A percentile compares a stretch with the other conserved stretches of the same genome.
Evolutionary conservation across 2,329 filamentous ascomycete species (phyloP).

Genomic region (Neofusicoccum umdonicola): DNA sequence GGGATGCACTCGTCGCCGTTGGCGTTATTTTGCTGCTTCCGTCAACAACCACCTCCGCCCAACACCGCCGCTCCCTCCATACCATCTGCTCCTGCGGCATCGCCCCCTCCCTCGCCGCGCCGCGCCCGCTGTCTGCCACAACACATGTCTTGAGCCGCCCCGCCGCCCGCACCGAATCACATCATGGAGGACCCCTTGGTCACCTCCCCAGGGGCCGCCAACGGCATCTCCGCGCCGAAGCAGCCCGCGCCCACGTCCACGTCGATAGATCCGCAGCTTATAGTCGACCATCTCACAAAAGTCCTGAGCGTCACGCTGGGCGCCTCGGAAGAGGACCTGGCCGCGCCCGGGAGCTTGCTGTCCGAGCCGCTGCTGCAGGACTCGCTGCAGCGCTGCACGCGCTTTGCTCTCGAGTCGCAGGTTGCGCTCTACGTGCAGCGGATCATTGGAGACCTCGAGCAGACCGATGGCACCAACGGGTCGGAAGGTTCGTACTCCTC

Average conservation of each 20-base stretch:
- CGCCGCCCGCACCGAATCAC: background rate
- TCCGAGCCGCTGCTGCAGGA: constrained; percentile 70
- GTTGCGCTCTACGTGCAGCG: constrained; percentile 90
- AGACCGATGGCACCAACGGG: constrained; percentile 30
- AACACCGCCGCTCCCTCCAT: background rate
- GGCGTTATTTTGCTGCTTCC: constrained; percentile 3
- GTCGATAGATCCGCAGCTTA: constrained; percentile 46
- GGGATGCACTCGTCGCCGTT: background rate
- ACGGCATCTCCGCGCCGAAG: constrained; percentile 32
- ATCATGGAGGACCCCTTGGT: constrained; percentile 43
- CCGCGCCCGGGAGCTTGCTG: constrained; percentile 77
- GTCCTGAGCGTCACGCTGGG: constrained; percentile 50
- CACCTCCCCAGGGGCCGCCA: constrained; percentile 36
- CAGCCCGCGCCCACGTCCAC: constrained; percentile 32
- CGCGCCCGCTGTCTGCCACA: background rate
- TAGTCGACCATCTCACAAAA: constrained; percentile 49
- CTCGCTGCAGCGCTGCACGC: constrained; percentile 80
- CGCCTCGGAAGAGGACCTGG: constrained; percentile 69
- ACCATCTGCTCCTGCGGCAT: background rate
- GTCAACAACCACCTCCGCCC: constrained; percentile 10
- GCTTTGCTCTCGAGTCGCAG: constrained; percentile 86
- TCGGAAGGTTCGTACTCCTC: constrained; percentile 30
- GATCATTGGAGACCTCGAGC: constrained; percentile 44
- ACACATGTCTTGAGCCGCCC: constrained; percentile 14
- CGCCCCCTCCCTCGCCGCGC: background rate